phyloP scores from a whole-genome alignment of 805 yeast genomes.

The Candida vaughaniae region DNA sequence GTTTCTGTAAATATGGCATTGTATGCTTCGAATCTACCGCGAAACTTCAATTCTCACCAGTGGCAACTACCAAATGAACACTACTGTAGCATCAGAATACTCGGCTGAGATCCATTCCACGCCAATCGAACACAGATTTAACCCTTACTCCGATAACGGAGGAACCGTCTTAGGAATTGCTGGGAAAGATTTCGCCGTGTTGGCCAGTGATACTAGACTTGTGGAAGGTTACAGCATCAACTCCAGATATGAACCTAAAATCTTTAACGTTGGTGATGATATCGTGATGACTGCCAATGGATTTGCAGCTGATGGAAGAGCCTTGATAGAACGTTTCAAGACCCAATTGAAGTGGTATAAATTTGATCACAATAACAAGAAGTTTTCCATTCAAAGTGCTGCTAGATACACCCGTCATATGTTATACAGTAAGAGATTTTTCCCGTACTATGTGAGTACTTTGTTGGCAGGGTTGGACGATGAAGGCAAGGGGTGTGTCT shows the following conservation, averaged over 20 bases:
- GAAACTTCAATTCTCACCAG: too few species aligned
- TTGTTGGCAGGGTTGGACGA: constrained; percentile 91
- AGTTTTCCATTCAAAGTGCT: constrained; percentile 64
- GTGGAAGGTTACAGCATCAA: constrained; percentile 92
- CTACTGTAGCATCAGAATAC: constrained; percentile 66
- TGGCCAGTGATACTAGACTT: constrained; percentile 98
- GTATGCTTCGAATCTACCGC: too few species aligned
- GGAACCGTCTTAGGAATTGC: constrained; percentile 98
- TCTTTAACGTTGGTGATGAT: constrained; percentile 85
- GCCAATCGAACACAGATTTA: constrained; percentile 90
- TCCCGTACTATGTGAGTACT: constrained; percentile 96
- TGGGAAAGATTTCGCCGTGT: constrained; percentile 93
- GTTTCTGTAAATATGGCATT: too few species aligned
- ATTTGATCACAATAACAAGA: constrained; percentile 74
- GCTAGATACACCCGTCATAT: constrained; percentile 91
- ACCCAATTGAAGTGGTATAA: constrained; percentile 86
- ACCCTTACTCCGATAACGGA: constrained; percentile 93
- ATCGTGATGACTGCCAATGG: constrained; percentile 91
- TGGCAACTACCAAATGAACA: constrained; percentile 22
- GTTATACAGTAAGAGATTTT: constrained; percentile 88
- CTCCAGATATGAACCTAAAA: constrained; percentile 88
- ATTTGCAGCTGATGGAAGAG: constrained; percentile 91
- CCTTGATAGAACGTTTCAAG: constrained; percentile 73
- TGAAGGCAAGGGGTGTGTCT: constrained; percentile 90
- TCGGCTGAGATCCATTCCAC: constrained; percentile 48